phyloP scores from a whole-genome alignment of 768 basidiomycete genomes.

The Lentinula sp. region DNA sequence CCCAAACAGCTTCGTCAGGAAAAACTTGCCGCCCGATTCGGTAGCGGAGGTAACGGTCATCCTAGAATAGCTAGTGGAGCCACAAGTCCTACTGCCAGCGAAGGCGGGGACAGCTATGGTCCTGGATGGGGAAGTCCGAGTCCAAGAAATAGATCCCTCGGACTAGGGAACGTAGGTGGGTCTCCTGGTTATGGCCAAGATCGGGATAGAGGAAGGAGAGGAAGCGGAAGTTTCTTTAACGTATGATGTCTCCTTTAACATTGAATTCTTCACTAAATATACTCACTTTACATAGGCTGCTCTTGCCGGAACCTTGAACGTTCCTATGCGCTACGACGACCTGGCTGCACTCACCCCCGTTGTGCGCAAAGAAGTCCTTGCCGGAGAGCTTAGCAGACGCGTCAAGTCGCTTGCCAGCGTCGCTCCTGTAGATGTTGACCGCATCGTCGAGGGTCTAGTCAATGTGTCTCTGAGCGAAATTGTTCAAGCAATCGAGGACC shows the following conservation, averaged over 20 bases:
- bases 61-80: slow-evolving; percentile 78
- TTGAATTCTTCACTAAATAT: not conserved
- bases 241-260: slow-evolving; percentile 31
- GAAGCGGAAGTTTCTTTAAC: slow-evolving; percentile 84
- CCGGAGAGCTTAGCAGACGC: slow-evolving; percentile 75
- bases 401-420: slow-evolving; percentile 54
- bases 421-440: slow-evolving; percentile 48
- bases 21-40: slow-evolving; percentile 80
- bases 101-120: slow-evolving; percentile 68
- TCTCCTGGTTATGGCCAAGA: slow-evolving; percentile 56
- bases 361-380: slow-evolving; percentile 79
- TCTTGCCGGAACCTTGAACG: slow-evolving; percentile 67
- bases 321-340: slow-evolving; percentile 87
- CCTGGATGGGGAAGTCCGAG: slow-evolving; percentile 73
- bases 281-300: slow-evolving; percentile 52
- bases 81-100: slow-evolving; percentile 78
- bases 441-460: slow-evolving; percentile 69
- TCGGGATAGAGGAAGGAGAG: slow-evolving; percentile 64
- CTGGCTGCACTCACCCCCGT: slow-evolving; percentile 78
- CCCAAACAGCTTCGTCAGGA: slow-evolving; percentile 89
- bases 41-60: slow-evolving; percentile 60
- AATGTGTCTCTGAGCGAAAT: slow-evolving; percentile 69
- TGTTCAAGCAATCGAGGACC: slow-evolving; percentile 69
- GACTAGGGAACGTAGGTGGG: slow-evolving; percentile 10
- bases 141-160: slow-evolving; percentile 41